A percentile compares a stretch with the other conserved stretches of the same genome.
Evolutionary conservation across 177 flowering plant species (phyloP).

Genomic region (Telopea speciosissima): DNA sequence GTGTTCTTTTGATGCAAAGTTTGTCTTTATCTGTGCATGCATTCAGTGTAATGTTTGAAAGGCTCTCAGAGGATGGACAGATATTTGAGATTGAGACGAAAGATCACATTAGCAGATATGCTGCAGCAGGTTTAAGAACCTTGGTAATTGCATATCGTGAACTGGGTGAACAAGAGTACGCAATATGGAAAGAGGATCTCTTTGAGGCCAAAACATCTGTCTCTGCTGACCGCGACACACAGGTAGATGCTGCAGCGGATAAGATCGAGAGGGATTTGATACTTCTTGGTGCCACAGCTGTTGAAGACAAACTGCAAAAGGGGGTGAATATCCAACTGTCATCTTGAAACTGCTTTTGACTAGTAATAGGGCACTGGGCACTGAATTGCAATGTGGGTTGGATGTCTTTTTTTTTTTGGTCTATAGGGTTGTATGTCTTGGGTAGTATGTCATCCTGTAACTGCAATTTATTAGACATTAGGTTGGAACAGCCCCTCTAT

Average conservation of each 20-base stretch:
- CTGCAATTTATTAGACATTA: no score
- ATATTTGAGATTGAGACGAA: slow-evolving; percentile 48
- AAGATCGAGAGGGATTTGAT: slow-evolving; percentile 64
- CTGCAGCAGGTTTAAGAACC: slow-evolving; percentile 78
- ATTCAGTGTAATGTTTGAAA: slow-evolving; percentile 74
- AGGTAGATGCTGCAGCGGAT: slow-evolving; percentile 59
- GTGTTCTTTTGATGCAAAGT: slow-evolving; percentile 2
- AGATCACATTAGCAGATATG: slow-evolving; percentile 53
- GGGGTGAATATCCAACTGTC: slow-evolving; percentile 41
- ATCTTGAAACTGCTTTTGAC: not conserved
- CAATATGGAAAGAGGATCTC: slow-evolving; percentile 56
- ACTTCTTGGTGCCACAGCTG: slow-evolving; percentile 91
- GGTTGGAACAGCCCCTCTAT: no score
- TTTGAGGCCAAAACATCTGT: slow-evolving; percentile 56
- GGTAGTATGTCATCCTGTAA: not conserved
- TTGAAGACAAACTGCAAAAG: slow-evolving; percentile 77
- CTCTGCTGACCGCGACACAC: slow-evolving; percentile 50
- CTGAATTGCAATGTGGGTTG: no score
- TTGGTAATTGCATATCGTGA: slow-evolving; percentile 71
- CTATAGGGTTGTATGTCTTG: no score
- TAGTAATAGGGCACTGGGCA: no score
- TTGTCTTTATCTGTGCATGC: slow-evolving; percentile 10
- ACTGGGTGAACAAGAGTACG: slow-evolving; percentile 58
- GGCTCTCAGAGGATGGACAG: slow-evolving; percentile 49
- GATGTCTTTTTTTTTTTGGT: no score